A percentile compares a stretch with the other conserved stretches of the same genome.
Evolutionary conservation across 2,329 filamentous ascomycete genomes (phyloP).

Genomic region (Pseudocercospora eumusae): DNA sequence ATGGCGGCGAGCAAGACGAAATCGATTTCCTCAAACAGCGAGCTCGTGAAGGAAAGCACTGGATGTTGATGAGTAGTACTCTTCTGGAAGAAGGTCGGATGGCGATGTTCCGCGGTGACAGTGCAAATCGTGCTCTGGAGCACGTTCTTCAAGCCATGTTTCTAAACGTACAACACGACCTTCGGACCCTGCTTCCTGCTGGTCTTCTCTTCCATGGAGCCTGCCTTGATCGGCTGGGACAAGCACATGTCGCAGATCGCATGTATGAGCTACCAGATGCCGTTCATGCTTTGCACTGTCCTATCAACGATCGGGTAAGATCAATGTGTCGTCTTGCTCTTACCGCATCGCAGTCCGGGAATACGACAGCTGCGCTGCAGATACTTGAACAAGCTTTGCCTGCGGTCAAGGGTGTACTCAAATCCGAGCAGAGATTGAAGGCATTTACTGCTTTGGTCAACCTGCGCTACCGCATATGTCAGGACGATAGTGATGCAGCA

Average conservation of each 20-base stretch:
- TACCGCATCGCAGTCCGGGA: slow-evolving; percentile 65
- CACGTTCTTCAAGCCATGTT: slow-evolving; percentile 80
- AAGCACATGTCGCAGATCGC: slow-evolving; percentile 59
- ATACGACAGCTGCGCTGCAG: slow-evolving; percentile 67
- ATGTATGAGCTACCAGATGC: slow-evolving; percentile 73
- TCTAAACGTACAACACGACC: slow-evolving; percentile 73
- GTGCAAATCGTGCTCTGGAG: slow-evolving; percentile 63
- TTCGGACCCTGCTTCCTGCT: slow-evolving; percentile 70
- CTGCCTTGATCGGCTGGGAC: slow-evolving; percentile 73
- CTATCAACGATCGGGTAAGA: slow-evolving; percentile 77
- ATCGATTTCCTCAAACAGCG: slow-evolving; percentile 81
- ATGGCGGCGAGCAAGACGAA: slow-evolving; percentile 66
- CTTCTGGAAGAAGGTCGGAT: slow-evolving; percentile 84
- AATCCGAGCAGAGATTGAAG: slow-evolving; percentile 72
- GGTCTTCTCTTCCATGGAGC: slow-evolving; percentile 72
- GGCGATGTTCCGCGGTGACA: slow-evolving; percentile 58
- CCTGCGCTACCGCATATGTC: slow-evolving; percentile 59
- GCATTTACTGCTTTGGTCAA: slow-evolving; percentile 68
- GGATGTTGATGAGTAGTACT: slow-evolving; percentile 78
- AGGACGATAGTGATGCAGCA: slow-evolving; percentile 58
- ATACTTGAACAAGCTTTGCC: slow-evolving; percentile 62
- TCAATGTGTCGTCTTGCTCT: slow-evolving; percentile 71
- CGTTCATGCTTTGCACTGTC: slow-evolving; percentile 65
- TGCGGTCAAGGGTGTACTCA: slow-evolving; percentile 69
- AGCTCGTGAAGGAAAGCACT: slow-evolving; percentile 83